Conservation (phyloP, 768 basidiomycete genomes). For the Tricholoma sp. region DNA sequence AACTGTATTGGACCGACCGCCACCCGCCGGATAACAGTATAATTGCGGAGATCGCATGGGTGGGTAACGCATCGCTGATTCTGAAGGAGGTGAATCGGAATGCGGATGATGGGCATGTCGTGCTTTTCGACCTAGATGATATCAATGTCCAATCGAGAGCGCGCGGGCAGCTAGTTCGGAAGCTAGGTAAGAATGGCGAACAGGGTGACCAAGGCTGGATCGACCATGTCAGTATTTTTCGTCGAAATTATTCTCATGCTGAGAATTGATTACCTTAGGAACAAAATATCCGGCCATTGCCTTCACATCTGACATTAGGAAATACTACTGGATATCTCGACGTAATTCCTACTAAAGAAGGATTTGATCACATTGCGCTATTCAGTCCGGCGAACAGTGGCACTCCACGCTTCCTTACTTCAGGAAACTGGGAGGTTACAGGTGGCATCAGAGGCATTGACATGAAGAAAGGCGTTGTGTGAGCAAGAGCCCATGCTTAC, state of each 20-base stretch:
- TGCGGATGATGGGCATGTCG: slow-evolving; percentile 73
- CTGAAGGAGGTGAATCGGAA: slow-evolving; percentile 86
- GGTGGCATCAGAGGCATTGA: slow-evolving; percentile 72
- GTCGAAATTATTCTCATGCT: background rate
- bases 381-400: slow-evolving; percentile 72
- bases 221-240: slow-evolving; percentile 50
- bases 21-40: slow-evolving; percentile 59
- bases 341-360: slow-evolving; percentile 74
- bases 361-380: slow-evolving; percentile 89
- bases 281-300: slow-evolving; percentile 59
- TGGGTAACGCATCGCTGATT: slow-evolving; percentile 66
- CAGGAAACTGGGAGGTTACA: slow-evolving; percentile 88
- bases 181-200: slow-evolving; percentile 77
- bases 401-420: slow-evolving; percentile 78
- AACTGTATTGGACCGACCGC: slow-evolving; percentile 62
- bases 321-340: slow-evolving; percentile 78
- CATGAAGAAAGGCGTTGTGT: slow-evolving; percentile 63
- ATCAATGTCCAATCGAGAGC: slow-evolving; percentile 22
- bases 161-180: slow-evolving; percentile 59
- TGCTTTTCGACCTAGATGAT: slow-evolving; percentile 59
- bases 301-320: slow-evolving; percentile 33
- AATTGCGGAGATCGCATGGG: slow-evolving; percentile 83
- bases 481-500: slow-evolving; percentile 24
- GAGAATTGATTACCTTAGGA: slow-evolving; percentile 32
- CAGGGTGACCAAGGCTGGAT: slow-evolving; percentile 95